Evolutionary conservation across 768 basidiomycete species (phyloP).

Genomic region (Hirschioporus abietinus): DNA sequence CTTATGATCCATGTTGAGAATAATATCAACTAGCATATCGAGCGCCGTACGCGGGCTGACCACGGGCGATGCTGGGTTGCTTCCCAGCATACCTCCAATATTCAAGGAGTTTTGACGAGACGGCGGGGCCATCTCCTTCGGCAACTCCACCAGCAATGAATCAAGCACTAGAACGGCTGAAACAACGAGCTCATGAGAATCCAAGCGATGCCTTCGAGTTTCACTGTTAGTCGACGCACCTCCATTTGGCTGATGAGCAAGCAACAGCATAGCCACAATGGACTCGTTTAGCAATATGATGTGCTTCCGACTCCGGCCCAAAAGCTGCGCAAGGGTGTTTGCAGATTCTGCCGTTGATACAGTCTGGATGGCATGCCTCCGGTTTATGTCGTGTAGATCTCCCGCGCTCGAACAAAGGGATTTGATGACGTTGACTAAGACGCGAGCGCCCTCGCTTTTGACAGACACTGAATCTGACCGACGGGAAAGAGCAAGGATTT

Average conservation of each 20-base stretch:
- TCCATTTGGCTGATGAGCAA: slow-evolving; percentile 61
- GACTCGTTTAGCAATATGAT: slow-evolving; percentile 87
- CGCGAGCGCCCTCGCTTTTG: slow-evolving; percentile 85
- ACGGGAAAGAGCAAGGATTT: slow-evolving; percentile 67
- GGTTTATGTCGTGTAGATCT: slow-evolving; percentile 41
- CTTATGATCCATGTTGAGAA: slow-evolving; percentile 43
- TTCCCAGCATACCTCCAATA: too few species aligned
- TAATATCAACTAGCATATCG: slow-evolving; percentile 60
- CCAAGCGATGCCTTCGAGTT: slow-evolving; percentile 7
- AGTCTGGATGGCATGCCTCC: slow-evolving; percentile 46
- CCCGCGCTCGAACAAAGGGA: slow-evolving; percentile 58
- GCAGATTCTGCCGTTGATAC: slow-evolving; percentile 52
- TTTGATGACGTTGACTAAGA: slow-evolving; percentile 81
- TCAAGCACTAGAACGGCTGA: slow-evolving; percentile 38
- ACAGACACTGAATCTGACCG: slow-evolving; percentile 79
- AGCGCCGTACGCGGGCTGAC: slow-evolving; percentile 46
- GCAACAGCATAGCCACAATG: slow-evolving; percentile 72
- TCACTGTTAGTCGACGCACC: slow-evolving; percentile 37
- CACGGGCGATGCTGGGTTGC: slow-evolving; percentile 31
- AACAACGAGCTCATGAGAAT: slow-evolving; percentile 35
- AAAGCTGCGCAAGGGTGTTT: slow-evolving; percentile 60
- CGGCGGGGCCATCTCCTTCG: slow-evolving; percentile 32
- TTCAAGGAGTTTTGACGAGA: too few species aligned
- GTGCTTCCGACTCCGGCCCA: slow-evolving; percentile 74
- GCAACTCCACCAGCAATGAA: slow-evolving; percentile 48